phyloP scores from a whole-genome alignment of 495 filamentous ascomycete species.

The Sordaria brevicollis region DNA sequence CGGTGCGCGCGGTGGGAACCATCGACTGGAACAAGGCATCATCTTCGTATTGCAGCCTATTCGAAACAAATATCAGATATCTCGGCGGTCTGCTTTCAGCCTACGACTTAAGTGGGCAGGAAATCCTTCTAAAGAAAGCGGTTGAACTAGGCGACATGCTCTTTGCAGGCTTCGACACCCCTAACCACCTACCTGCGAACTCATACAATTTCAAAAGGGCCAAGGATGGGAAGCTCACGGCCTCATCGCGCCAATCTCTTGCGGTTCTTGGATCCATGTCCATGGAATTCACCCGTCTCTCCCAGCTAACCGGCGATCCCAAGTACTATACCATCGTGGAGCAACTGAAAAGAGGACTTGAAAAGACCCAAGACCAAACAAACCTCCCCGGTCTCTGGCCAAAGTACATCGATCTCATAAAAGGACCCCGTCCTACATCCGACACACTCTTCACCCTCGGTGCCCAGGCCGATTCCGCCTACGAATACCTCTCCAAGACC shows the following conservation, averaged over 20 bases:
- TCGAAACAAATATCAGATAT: slow-evolving; percentile 73
- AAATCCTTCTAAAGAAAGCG: slow-evolving; percentile 63
- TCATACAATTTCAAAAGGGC: slow-evolving; percentile 46
- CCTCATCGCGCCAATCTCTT: slow-evolving; percentile 20
- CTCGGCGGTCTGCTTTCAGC: slow-evolving; percentile 70
- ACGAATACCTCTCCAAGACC: slow-evolving; percentile 82
- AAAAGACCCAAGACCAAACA: slow-evolving; percentile 55
- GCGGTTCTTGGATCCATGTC: slow-evolving; percentile 71
- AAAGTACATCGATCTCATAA: slow-evolving; percentile 45
- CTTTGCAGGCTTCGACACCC: slow-evolving; percentile 79
- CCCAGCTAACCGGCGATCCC: slow-evolving; percentile 68
- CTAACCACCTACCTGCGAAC: slow-evolving; percentile 74
- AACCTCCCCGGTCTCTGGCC: slow-evolving; percentile 80
- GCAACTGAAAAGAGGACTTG: slow-evolving; percentile 62
- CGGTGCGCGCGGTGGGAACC: slow-evolving; percentile 52
- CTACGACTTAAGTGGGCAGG: slow-evolving; percentile 55
- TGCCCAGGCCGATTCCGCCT: slow-evolving; percentile 65
- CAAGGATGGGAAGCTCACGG: slow-evolving; percentile 51
- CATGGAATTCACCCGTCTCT: slow-evolving; percentile 75
- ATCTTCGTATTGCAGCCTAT: slow-evolving; percentile 46
- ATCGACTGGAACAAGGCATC: slow-evolving; percentile 75
- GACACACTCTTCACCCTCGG: slow-evolving; percentile 54
- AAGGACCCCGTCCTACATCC: slow-evolving; percentile 12
- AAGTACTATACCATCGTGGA: slow-evolving; percentile 82
- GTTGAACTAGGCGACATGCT: slow-evolving; percentile 74